Percentiles rank a stretch among this genome's conserved stretches.
Conservation (phyloP, 2,329 filamentous ascomycete species). For the Epichloe typhina region DNA sequence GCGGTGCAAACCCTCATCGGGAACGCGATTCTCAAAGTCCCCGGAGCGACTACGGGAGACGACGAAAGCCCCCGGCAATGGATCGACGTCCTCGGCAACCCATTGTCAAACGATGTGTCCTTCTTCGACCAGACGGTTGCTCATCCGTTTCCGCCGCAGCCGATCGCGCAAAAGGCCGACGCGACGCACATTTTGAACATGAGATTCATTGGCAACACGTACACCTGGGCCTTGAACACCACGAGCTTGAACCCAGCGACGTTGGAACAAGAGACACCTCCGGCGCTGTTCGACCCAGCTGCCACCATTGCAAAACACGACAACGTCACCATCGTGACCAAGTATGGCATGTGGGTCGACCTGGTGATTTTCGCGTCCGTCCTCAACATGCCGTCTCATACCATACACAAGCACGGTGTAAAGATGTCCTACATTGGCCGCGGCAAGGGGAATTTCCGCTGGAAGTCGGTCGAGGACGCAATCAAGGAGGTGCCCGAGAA, state of each 20-base stretch:
- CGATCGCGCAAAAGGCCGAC: slow-evolving; percentile 29
- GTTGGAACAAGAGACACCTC: slow-evolving; percentile 20
- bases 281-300: slow-evolving; percentile 30
- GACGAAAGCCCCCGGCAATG: slow-evolving; percentile 22
- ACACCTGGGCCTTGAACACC: slow-evolving; percentile 40
- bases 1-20: slow-evolving; percentile 42
- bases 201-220: slow-evolving; percentile 27
- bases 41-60: not conserved
- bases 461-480: slow-evolving; percentile 39
- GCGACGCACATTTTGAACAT: slow-evolving; percentile 31
- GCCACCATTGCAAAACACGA: slow-evolving; percentile 11
- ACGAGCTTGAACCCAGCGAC: slow-evolving; percentile 28
- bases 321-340: slow-evolving; percentile 36
- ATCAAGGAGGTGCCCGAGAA: slow-evolving; percentile 27
- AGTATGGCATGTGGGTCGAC: slow-evolving; percentile 39
- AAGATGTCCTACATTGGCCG: slow-evolving; percentile 44
- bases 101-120: slow-evolving; percentile 25
- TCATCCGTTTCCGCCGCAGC: slow-evolving; percentile 33
- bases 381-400: slow-evolving; percentile 35
- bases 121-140: slow-evolving; percentile 30
- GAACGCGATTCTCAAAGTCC: slow-evolving; percentile 32
- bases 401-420: slow-evolving; percentile 51
- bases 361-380: slow-evolving; percentile 31
- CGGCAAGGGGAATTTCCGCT: slow-evolving; percentile 37
- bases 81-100: slow-evolving; percentile 35